phyloP scores from a whole-genome alignment of 2,329 filamentous ascomycete species.

The Ophiostoma himal-ulmi region DNA sequence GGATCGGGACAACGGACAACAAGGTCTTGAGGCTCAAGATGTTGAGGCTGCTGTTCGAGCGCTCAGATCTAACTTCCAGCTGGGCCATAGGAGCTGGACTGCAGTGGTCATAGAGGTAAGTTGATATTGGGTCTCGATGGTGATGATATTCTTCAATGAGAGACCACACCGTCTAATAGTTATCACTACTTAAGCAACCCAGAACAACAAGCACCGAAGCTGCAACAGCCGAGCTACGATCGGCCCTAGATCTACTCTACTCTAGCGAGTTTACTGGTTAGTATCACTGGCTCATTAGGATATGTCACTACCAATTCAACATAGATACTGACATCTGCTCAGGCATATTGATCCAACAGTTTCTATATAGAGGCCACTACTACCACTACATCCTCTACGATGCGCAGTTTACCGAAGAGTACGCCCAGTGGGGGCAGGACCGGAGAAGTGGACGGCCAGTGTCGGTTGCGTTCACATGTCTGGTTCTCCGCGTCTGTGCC shows the following conservation, averaged over 20 bases:
- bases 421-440: conserved; percentile 42
- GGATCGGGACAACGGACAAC: not conserved
- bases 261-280: not conserved
- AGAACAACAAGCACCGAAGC: not conserved
- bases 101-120: not conserved
- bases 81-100: not conserved
- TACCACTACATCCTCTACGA: conserved; percentile 44
- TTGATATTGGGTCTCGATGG: not conserved
- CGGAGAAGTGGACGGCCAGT: conserved; percentile 33
- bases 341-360: conserved; percentile 45
- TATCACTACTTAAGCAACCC: not conserved
- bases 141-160: not conserved
- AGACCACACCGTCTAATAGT: not conserved
- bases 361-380: conserved; percentile 40
- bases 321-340: conserved; percentile 23
- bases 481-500: conserved; percentile 42
- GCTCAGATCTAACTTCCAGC: not conserved
- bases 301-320: not conserved
- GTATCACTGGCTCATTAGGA: not conserved
- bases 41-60: not conserved
- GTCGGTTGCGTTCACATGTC: conserved; percentile 41
- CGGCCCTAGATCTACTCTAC: not conserved
- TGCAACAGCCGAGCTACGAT: not conserved
- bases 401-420: conserved; percentile 40
- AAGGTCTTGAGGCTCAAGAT: not conserved